Base-by-base conservation (phyloP, 2,329 filamentous ascomycete species). In the Fusarium denticulatum region DNA sequence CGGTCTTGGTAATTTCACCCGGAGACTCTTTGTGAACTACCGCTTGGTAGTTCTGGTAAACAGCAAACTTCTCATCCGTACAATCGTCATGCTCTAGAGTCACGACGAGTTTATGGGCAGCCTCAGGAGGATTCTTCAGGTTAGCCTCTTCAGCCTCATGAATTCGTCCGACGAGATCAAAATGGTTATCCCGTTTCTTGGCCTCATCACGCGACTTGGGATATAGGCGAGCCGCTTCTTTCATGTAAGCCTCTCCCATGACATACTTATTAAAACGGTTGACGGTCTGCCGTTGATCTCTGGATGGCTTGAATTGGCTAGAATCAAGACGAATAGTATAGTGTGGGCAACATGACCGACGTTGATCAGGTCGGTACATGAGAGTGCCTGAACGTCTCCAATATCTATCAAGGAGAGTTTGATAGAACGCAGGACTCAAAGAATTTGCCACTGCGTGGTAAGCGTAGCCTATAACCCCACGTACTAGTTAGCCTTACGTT, bases 341-440 rank as follows among this genome's bases (percentile, higher is more conserved):
- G 79, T 98, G 95, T 49, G 95, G 95, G 81, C 96, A 99, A 79
- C 96, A 99, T 70, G 94, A 93, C 64, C 91, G 87, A 66, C 88
- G 88, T 77, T 94, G 91, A 81, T 96, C 92, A 20, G 94, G 93
- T 69, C 94, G 90, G 82, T 96, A 96, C 55, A 96, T 85, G 14
- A 94, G 85, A 34, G 84, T 89, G 22, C 89, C 91, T 42, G 91
- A 95, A 71, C 93, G 88, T 81, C 94, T 91, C 93, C 93, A 96
- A 70, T 91, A 93, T 73, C 92, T 89, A 81, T 95, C 89, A 49
- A 96, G 84, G 42, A 96, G 85, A 47, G 80, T 84, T 80, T 96
- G 92, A 77, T 96, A 96, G 77, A 93, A 90, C 3, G 85, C 82
- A 11, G 91, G 86, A 52, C 87, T 90, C 77, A 96, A 81, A 30